Percentiles rank a stretch among this genome's conserved stretches.
Conservation (phyloP, 2,329 filamentous ascomycete species). For the Calycina herbarum region DNA sequence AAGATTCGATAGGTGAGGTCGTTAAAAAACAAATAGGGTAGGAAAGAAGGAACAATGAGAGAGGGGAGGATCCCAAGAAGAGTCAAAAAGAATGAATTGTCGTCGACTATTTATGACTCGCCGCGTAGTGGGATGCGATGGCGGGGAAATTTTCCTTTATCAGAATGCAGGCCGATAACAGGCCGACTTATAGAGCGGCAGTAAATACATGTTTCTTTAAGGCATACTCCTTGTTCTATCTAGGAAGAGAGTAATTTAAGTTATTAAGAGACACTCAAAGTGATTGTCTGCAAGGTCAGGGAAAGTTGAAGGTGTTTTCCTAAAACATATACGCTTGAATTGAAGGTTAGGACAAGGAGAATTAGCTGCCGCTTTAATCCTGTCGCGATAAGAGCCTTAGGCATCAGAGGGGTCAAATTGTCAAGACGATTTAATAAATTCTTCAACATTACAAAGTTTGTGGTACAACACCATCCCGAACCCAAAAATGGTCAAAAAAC, state of each 20-base stretch:
- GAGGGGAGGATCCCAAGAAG: background rate
- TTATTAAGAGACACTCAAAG: no score
- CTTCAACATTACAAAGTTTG: background rate
- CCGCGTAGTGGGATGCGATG: background rate
- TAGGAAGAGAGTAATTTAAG: no score
- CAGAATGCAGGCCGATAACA: background rate
- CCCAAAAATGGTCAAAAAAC: conserved; percentile 39
- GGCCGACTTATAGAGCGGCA: no score
- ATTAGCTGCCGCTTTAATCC: background rate
- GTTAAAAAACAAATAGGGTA: background rate
- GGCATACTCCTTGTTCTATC: no score
- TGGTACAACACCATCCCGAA: background rate
- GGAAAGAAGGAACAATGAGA: background rate
- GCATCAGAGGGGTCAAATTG: background rate
- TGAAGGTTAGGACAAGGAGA: no score
- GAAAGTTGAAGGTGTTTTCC: no score
- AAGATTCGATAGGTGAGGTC: background rate
- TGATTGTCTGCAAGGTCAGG: no score
- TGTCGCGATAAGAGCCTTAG: background rate
- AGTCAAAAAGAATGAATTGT: background rate
- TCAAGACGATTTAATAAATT: background rate
- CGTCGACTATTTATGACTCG: background rate
- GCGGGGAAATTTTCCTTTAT: conserved; percentile 7
- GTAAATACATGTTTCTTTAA: no score
- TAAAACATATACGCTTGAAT: no score